Conservation (phyloP, 345 rosid species). For the Geranium rotundifolium region DNA sequence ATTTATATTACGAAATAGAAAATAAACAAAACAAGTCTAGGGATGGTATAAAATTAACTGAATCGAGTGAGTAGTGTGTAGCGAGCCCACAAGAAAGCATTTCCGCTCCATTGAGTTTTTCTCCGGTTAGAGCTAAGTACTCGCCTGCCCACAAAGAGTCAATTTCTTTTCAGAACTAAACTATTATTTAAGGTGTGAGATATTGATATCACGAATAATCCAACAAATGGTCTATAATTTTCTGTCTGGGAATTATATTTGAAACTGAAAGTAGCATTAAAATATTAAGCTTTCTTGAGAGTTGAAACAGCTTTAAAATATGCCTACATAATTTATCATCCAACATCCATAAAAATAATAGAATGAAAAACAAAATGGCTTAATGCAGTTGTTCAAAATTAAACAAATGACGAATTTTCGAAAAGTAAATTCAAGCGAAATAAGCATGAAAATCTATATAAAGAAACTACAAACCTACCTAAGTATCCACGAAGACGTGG, state of each 20-base stretch:
- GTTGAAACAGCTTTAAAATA: too few relatives aligned
- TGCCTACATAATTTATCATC: too few relatives aligned
- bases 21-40: neutral
- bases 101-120: slow-evolving; percentile 75
- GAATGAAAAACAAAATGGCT: too few relatives aligned
- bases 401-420: too few relatives aligned
- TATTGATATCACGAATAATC: too few relatives aligned
- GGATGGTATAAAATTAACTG: slow-evolving; percentile 27
- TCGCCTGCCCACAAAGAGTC: slow-evolving; percentile 52
- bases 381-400: too few relatives aligned
- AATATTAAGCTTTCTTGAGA: too few relatives aligned
- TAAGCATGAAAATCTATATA: neutral
- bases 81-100: slow-evolving; percentile 88
- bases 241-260: too few relatives aligned
- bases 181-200: neutral
- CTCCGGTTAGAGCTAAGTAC: slow-evolving; percentile 76
- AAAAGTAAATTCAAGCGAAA: neutral
- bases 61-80: slow-evolving; percentile 54
- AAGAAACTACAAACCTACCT: slow-evolving; percentile 32
- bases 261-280: too few relatives aligned
- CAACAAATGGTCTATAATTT: too few relatives aligned
- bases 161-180: neutral
- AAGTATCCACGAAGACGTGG: slow-evolving; percentile 77
- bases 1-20: slow-evolving; percentile 2
- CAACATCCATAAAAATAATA: too few relatives aligned